Evolutionary conservation across 257 asterid genomes (phyloP), one percentile per base, ranked within the genome.

Genomic region (Primulina tabacum): DNA sequence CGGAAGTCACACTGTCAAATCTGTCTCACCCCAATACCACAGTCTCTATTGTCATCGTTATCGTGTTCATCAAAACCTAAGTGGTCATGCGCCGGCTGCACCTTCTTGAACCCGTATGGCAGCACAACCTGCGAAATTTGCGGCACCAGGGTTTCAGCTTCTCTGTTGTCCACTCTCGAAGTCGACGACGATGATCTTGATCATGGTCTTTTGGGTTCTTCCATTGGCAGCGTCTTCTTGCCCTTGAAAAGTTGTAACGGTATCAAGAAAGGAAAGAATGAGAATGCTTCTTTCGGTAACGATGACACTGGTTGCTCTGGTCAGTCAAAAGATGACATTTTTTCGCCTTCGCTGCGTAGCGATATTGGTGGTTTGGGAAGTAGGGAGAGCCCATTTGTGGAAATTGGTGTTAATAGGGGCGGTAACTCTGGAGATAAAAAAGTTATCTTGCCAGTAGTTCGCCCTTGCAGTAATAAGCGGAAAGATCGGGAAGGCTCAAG

Each of bases 21-120:
- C 74, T 92, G 97, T 69, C 81, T 73, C 66, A 69, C 95, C 32
- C n/a, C 81, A 24, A 85, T 63, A n/a, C 74, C 82, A 52, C 62
- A 71, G 26, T 11, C 79, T 30, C 57, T 21, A 2, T 68, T 83
- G 8, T 40, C 86, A 1, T 8, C 77, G 32, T 32, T 83, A 53
- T 43, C 85, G 12, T 59, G 79, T 30, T 33, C 80, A 5, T 26
- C 85, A 14, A 81, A 82, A 62, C 83, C 90, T 67, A 78, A 76
- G 64, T 94, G 99, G 99, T 21, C 92, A 3, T 94, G 99, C 77
- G 70, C 86, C 70, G 79, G 84, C 50, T 94, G 99, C 81, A 91
- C 99, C 17, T 89, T 89, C 71, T 30, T 79, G 81, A 94, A 91
- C 85, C 84, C 85, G 0, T 90, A 82, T 70, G 72, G 77, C 66